Conservation (phyloP, 164 flowering plant species). For the Saururus chinensis region DNA sequence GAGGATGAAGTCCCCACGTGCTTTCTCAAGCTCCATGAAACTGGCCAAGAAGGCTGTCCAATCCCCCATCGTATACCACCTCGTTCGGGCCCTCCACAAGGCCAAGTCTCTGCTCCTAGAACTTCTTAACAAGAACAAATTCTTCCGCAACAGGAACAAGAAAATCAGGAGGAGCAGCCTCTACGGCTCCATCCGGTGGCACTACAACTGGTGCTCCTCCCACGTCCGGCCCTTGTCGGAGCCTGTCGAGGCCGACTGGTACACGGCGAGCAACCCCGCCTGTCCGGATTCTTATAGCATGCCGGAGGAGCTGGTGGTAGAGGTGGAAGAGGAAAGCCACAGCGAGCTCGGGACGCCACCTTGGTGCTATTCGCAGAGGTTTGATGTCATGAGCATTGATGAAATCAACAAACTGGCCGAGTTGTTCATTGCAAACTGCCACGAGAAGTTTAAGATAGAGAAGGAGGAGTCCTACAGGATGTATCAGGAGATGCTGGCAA, state of each 20-base stretch:
- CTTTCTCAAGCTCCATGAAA: constrained; percentile 40
- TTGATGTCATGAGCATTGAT: constrained; percentile 8
- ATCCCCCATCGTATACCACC: constrained; percentile 45
- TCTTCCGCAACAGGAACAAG: constrained; percentile 11
- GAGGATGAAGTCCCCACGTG: constrained; percentile 16
- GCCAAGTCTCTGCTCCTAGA: constrained; percentile 42
- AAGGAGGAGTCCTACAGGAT: constrained; percentile 87
- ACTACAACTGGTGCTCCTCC: constrained; percentile 81
- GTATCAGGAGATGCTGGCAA: constrained; percentile 87
- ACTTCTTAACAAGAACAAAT: constrained; percentile 28
- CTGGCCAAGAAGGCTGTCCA: constrained; percentile 49
- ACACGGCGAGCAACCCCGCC: too few relatives aligned
- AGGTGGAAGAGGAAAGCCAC: not conserved
- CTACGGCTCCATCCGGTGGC: constrained; percentile 57
- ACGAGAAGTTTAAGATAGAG: constrained; percentile 91
- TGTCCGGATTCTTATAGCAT: not conserved
- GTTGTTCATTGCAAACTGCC: constrained; percentile 72
- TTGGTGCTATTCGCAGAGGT: not conserved
- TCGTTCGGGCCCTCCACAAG: constrained; percentile 35
- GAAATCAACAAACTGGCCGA: constrained; percentile 84
- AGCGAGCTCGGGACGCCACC: not conserved
- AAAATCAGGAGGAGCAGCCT: constrained; percentile 23
- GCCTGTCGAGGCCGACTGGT: constrained; percentile 19
- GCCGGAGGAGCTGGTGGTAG: not conserved
- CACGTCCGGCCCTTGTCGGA: constrained; percentile 49